phyloP scores from a whole-genome alignment of 768 basidiomycete genomes.

The Boletellus ananiceps region DNA sequence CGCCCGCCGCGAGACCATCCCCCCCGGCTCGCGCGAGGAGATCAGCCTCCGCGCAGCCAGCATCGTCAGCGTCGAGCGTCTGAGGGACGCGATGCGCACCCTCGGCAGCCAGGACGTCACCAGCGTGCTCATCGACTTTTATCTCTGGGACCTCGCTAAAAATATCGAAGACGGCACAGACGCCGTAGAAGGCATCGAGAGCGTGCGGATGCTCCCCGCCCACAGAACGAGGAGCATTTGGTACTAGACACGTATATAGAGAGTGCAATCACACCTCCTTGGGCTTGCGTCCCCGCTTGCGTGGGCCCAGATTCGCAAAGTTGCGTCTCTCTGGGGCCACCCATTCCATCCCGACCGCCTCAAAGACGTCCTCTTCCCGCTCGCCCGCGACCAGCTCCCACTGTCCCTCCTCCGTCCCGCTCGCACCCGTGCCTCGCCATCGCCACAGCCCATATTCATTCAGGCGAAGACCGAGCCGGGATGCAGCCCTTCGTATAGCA shows the following conservation, averaged over 20 bases:
- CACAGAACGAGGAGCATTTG: conserved; percentile 83
- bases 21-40: conserved; percentile 62
- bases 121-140: conserved; percentile 87
- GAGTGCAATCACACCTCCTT: neutral
- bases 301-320: conserved; percentile 13
- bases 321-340: conserved; percentile 26
- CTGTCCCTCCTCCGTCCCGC: conserved; percentile 8
- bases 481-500: conserved; percentile 41
- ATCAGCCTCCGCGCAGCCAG: conserved; percentile 77
- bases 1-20: conserved; percentile 39
- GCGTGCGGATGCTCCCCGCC: conserved; percentile 55
- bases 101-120: conserved; percentile 39
- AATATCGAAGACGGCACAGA: conserved; percentile 61
- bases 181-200: conserved; percentile 53
- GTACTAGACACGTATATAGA: conserved; percentile 48
- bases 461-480: conserved; percentile 43
- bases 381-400: conserved; percentile 25
- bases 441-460: conserved; percentile 65
- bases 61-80: conserved; percentile 71
- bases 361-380: conserved; percentile 23
- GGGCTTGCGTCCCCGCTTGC: conserved; percentile 2
- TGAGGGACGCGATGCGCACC: conserved; percentile 54
- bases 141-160: conserved; percentile 86
- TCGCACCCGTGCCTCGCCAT: conserved; percentile 33
- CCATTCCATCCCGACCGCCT: conserved; percentile 25